A percentile compares a stretch with the other conserved stretches of the same genome.
These are phyloP conservation scores for Kluyveromyces sp. DNA, from an alignment of 1,139 yeast species.

Conservation along the genomic window DNA sequence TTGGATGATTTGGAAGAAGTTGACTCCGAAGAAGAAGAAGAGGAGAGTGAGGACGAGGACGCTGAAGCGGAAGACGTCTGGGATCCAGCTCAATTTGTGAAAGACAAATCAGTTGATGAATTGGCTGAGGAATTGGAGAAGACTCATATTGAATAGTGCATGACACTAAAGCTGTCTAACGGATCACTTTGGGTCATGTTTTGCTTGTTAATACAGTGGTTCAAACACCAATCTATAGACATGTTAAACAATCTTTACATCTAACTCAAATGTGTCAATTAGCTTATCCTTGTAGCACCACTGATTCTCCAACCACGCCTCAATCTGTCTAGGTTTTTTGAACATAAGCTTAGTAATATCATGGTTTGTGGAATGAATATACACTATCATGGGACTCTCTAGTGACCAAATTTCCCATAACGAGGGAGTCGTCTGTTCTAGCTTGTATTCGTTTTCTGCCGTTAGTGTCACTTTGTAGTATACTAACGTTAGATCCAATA, in stretches of 20 bases:
- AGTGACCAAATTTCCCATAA: conserved; percentile 49
- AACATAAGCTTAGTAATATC: conserved; percentile 44
- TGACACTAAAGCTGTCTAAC: neutral
- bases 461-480: conserved; percentile 3
- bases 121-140: conserved; percentile 54
- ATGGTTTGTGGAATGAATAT: conserved; percentile 44
- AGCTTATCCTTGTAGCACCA: conserved; percentile 66
- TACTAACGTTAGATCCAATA: conserved; percentile 4
- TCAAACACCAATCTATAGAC: neutral
- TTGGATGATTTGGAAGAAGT: conserved; percentile 90
- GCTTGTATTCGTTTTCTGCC: conserved; percentile 19
- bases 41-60: conserved; percentile 61
- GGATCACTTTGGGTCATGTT: neutral
- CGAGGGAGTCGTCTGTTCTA: conserved; percentile 42
- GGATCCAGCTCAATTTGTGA: conserved; percentile 53
- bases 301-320: conserved; percentile 61
- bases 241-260: conserved; percentile 2
- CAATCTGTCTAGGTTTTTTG: conserved; percentile 44
- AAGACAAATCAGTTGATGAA: conserved; percentile 52
- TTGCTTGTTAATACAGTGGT: neutral
- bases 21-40: conserved; percentile 80
- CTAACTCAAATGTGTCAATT: conserved; percentile 31
- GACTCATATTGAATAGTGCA: conserved; percentile 36
- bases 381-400: conserved; percentile 36
- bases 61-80: conserved; percentile 50